Base-by-base conservation (phyloP, 108 stramenopile species). In the Mayamaea pseudoterrestris region DNA sequence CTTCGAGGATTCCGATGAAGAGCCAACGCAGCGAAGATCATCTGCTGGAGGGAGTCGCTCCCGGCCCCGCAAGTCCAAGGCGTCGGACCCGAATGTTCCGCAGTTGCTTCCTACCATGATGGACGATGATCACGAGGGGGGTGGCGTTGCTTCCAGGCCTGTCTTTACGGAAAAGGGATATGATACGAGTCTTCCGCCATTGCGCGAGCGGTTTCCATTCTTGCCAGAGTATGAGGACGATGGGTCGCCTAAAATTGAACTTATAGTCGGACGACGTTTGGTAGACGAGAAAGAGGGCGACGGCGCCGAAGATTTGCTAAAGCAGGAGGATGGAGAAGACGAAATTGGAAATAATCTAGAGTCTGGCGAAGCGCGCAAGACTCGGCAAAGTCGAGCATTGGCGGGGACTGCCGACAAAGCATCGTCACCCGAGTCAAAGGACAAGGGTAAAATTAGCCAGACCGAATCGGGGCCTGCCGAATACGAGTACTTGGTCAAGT, bases 401-500 rank as follows among this genome's bases (percentile, higher is more conserved):
- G n/a, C 41, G 47, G 16, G 32, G 27, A 31, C 45, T 41, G 36
- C 34, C 31, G 47, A 55, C 2, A 30, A 61, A 21, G 49, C 53
- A 23, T 37, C 59, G 0, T 27, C 49, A 7, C n/a, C 43, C 24
- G 59, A 39, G 9, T 40, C 50, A 27, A 29, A 39, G 13, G 49
- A 56, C 9, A 40, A 2, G 2, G 18, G 16, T 39, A n/a, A n/a
- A n/a, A n/a, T n/a, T n/a, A n/a, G n/a, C n/a, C 16, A 21, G 9
- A 52, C 31, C 40, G 53, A 53, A 13, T 28, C 62, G 1, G 47
- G 47, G 3, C 22, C 63, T 12, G 68, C 85, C 52, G 88, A 95
- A 56, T 95, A 90, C 63, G 96, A 97, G 52, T 97, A 93, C 59
- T 68, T 95, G 14, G 66, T 97, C 48, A 97, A 97, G 56, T 97